These are phyloP conservation scores for Solanum medicagineum DNA, from an alignment of 257 asterid genomes.

Conservation along the genomic window DNA sequence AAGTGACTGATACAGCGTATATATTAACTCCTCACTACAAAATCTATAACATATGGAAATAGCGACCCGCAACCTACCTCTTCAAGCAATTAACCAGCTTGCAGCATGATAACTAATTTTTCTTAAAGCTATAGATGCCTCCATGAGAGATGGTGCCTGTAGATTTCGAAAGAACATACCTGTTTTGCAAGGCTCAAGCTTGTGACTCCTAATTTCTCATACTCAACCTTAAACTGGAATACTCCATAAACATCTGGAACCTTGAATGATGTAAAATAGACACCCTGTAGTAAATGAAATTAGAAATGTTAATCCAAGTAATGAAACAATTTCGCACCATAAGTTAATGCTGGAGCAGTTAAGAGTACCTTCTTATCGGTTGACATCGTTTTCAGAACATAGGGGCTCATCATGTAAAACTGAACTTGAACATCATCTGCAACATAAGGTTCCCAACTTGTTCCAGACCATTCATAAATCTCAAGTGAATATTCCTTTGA, in stretches of 20 bases:
- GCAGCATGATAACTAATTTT: not conserved
- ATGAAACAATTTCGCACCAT: not conserved
- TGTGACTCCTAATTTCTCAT: constrained; percentile 66
- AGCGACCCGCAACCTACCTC: not conserved
- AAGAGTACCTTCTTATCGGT: constrained; percentile 53
- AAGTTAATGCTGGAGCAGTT: not conserved
- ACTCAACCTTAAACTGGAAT: constrained; percentile 84
- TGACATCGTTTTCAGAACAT: constrained; percentile 73
- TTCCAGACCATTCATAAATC: constrained; percentile 69
- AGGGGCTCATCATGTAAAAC: constrained; percentile 93
- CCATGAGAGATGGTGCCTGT: not conserved
- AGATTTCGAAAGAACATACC: constrained; percentile 22
- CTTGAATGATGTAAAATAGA: constrained; percentile 60
- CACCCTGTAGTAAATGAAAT: constrained; percentile 38
- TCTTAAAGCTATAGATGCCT: not conserved
- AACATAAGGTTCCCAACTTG: constrained; percentile 71
- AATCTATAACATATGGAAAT: not conserved
- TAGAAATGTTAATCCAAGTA: not conserved
- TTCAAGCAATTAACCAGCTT: not conserved
- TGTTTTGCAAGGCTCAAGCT: constrained; percentile 60
- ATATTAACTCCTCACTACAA: not conserved
- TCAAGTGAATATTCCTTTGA: constrained; percentile 66
- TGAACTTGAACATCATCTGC: constrained; percentile 77
- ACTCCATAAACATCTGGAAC: constrained; percentile 93
- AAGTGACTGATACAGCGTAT: not conserved